Conservation (phyloP, 257 asterid species). For the Solanum pinnatisectum region DNA sequence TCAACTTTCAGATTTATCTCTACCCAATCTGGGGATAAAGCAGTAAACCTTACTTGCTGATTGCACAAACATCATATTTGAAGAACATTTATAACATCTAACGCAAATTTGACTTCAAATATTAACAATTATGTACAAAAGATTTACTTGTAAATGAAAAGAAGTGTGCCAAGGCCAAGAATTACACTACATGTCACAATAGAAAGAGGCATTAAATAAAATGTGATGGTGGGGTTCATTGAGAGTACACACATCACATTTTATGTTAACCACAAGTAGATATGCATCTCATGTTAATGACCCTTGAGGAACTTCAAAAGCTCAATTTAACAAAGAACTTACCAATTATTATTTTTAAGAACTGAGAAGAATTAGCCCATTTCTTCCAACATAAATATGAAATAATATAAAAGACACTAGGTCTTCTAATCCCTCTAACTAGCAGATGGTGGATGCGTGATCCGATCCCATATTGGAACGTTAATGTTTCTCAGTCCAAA, state of each 20-base stretch:
- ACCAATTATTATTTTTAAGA: neutral
- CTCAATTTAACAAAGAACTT: neutral
- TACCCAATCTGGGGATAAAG: neutral
- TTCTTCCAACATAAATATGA: neutral
- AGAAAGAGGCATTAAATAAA: neutral
- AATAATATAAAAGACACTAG: neutral
- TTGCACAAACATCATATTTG: neutral
- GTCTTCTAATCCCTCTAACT: neutral
- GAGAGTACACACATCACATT: neutral
- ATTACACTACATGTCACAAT: neutral
- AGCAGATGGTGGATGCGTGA: neutral
- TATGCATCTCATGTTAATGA: neutral
- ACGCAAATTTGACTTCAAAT: neutral
- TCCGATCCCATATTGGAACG: neutral
- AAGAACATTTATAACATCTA: neutral
- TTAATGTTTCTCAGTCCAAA: neutral
- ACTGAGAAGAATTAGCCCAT: neutral
- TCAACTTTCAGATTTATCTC: neutral
- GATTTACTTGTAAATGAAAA: neutral
- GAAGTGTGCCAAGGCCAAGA: neutral
- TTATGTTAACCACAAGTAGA: neutral
- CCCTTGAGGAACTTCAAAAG: neutral
- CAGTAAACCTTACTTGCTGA: neutral
- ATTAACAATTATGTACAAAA: neutral
- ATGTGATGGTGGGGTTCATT: neutral